phyloP scores from a whole-genome alignment of 2,329 filamentous ascomycete species.

The Tolypocladium sp. region DNA sequence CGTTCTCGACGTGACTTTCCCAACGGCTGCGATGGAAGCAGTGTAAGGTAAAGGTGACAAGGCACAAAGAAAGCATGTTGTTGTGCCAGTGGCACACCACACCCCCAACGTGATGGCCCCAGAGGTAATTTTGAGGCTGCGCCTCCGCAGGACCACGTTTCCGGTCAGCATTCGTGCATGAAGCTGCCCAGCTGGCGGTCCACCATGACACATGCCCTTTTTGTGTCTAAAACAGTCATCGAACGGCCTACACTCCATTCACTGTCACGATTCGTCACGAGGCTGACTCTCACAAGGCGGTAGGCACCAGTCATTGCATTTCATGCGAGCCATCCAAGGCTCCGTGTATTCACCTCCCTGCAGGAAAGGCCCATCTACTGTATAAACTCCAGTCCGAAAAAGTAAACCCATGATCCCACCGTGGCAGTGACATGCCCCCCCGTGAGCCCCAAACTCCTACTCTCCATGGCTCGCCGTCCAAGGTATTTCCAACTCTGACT shows the following conservation, averaged over 20 bases:
- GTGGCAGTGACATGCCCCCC: not conserved
- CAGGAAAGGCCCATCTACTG: not conserved
- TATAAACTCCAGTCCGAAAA: not conserved
- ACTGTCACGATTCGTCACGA: not conserved
- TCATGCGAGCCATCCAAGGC: not conserved
- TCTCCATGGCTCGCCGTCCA: not conserved
- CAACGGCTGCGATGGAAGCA: not conserved
- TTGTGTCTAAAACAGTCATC: not conserved
- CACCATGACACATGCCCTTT: not conserved
- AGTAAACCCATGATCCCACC: not conserved
- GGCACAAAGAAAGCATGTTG: not conserved
- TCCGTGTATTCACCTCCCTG: not conserved
- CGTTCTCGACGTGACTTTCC: not conserved
- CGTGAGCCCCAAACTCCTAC: slow-evolving; percentile 1
- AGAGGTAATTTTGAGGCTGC: not conserved
- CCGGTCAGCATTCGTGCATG: not conserved
- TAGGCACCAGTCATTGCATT: not conserved
- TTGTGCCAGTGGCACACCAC: not conserved
- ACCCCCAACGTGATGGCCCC: not conserved
- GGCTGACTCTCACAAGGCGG: not conserved
- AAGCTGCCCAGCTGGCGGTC: not conserved
- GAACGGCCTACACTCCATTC: not conserved
- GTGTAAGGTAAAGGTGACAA: not conserved
- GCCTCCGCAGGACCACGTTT: not conserved
- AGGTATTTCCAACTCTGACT: not conserved